Evolutionary conservation across 139 green algal species (phyloP), one percentile per base, ranked within the genome.

Genomic region (Tetratostichococcus sp.): DNA sequence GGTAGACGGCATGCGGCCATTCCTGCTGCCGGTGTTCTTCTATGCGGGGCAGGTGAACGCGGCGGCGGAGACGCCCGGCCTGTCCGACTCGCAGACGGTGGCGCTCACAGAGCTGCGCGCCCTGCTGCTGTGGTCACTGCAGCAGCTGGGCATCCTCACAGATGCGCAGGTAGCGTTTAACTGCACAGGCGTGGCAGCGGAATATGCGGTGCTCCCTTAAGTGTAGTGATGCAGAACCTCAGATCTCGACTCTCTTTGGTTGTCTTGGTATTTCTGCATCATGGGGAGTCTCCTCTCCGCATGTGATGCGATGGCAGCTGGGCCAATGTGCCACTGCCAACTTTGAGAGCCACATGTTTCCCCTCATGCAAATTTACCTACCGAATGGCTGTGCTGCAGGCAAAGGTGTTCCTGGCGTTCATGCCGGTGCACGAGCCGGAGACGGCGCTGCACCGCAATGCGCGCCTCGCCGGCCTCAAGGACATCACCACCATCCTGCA

Each of bases 1-100:
- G 30, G 31, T 86, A 62, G 31, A 82, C 65, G 87, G 87, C 68
- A 85, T 92, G 80, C 75, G 86, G 3, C 87, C 87, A 39, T 86
- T 92, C 73, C 86, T 92, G 80, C 75, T 92, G 65, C 87, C 87
- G 70, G 80, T 89, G 25, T 91, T 92, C 80, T 92, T 92, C 78
- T 92, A 92, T 65, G 87, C 85, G 50, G 87, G 87, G 33, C 87
- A 92, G 79, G 78, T 89, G 59, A 72, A 69, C 30, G 74, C 69
- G 32, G 82, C 82, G 28, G 33, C 79, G 39, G 77, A 83, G 72
- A 35, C 42, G 19, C 65, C 69, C 35, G 68, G 71, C 34, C 34
- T 87, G 35, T 78, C 83, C 65, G 74, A 83, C 33, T 81, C 79
- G 1, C 85, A 91, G 81, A 71, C 79, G 70, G 86, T 91, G 83